phyloP scores from a whole-genome alignment of 257 asterid species.

The Plectranthus barbatus region DNA sequence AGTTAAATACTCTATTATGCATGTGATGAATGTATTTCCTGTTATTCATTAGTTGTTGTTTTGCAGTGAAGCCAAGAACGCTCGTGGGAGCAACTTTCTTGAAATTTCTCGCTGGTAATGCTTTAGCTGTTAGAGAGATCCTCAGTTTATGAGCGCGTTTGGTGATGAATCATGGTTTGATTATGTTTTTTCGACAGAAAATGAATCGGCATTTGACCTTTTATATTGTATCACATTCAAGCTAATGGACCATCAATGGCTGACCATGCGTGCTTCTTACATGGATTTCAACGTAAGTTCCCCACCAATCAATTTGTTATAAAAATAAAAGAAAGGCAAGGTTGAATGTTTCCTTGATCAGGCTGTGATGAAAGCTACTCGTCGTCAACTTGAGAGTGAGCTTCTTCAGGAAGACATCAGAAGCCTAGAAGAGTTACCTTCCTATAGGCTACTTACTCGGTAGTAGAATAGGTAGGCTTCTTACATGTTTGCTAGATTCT shows the following conservation, averaged over 20 bases:
- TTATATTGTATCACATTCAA: slow-evolving; percentile 89
- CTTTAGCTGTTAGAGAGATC: too few relatives aligned
- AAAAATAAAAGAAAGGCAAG: too few relatives aligned
- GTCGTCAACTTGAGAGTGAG: slow-evolving; percentile 83
- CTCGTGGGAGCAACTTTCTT: slow-evolving; percentile 86
- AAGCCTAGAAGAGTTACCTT: slow-evolving; percentile 79
- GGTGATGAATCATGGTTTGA: not conserved
- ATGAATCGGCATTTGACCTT: slow-evolving; percentile 93
- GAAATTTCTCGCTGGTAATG: slow-evolving; percentile 81
- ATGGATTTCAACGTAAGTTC: slow-evolving; percentile 90
- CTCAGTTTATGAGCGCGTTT: too few relatives aligned
- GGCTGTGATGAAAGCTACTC: slow-evolving; percentile 97
- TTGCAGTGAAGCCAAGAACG: slow-evolving; percentile 85
- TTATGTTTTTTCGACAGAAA: slow-evolving; percentile 38
- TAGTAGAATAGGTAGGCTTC: too few relatives aligned
- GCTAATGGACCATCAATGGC: slow-evolving; percentile 99
- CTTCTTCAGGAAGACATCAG: slow-evolving; percentile 68
- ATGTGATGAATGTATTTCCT: slow-evolving; percentile 8
- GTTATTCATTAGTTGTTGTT: slow-evolving; percentile 13
- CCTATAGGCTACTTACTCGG: slow-evolving; percentile 61
- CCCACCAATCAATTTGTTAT: not conserved
- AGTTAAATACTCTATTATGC: not conserved
- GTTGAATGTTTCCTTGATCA: slow-evolving; percentile 17
- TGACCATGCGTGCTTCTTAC: slow-evolving; percentile 92
- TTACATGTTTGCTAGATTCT: too few relatives aligned